Conservation (phyloP, 306 rosid species). For the Begonia loranthoides region DNA sequence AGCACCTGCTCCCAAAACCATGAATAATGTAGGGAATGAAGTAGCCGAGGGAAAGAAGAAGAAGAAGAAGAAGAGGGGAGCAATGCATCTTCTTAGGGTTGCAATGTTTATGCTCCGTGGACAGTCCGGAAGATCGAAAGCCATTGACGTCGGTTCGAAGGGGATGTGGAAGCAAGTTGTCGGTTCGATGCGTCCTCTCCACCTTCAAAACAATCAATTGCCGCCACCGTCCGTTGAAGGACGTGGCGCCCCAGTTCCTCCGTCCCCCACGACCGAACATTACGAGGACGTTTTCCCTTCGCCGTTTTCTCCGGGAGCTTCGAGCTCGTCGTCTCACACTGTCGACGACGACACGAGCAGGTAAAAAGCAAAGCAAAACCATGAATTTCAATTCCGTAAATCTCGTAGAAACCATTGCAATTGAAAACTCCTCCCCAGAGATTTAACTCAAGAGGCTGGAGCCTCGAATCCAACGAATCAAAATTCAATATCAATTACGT, state of each 20-base stretch:
- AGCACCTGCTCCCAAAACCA: background rate
- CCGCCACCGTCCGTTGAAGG: background rate
- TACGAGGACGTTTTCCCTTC: background rate
- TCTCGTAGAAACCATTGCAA: no score
- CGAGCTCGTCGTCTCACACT: background rate
- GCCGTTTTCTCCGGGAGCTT: background rate
- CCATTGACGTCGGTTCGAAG: conserved; percentile 4
- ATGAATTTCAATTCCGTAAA: no score
- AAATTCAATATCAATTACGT: no score
- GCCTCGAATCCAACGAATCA: no score
- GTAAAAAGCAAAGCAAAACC: no score
- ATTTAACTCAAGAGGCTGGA: no score
- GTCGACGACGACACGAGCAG: background rate
- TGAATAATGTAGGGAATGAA: background rate
- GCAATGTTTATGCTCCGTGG: conserved; percentile 2
- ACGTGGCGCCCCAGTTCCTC: background rate
- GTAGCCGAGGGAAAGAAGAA: background rate
- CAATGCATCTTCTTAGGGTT: background rate
- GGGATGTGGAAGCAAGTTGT: conserved; percentile 27
- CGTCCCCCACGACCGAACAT: background rate
- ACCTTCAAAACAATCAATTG: conserved; percentile 25
- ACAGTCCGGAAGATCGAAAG: background rate
- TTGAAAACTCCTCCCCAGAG: no score
- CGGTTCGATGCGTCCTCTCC: conserved; percentile 52
- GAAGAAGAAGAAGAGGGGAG: background rate